phyloP scores from a whole-genome alignment of 164 flowering plant genomes.

The Buxus sempervirens region DNA sequence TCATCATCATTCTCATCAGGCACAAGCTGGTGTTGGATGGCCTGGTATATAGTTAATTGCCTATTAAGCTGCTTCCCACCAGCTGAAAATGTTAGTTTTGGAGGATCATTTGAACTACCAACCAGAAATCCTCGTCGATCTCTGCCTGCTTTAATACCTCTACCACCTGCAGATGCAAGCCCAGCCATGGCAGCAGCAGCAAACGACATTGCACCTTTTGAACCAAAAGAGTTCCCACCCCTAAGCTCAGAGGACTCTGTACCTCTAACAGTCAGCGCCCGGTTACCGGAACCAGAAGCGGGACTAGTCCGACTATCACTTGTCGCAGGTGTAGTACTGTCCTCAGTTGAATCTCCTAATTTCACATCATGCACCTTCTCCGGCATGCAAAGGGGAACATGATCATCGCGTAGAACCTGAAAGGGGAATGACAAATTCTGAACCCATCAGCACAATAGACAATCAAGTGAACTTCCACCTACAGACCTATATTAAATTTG shows the following conservation, averaged over 20 bases:
- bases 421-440: not conserved
- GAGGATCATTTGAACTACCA: constrained; percentile 66
- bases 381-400: constrained; percentile 70
- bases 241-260: constrained; percentile 58
- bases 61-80: constrained; percentile 90
- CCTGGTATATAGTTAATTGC: constrained; percentile 88
- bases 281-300: constrained; percentile 69
- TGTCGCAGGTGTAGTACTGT: constrained; percentile 43
- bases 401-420: constrained; percentile 78
- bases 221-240: constrained; percentile 56
- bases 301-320: constrained; percentile 57
- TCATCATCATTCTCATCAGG: constrained; percentile 87
- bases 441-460: not conserved
- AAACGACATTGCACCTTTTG: constrained; percentile 92
- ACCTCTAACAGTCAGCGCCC: constrained; percentile 46
- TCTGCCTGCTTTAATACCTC: constrained; percentile 76
- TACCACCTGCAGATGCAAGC: constrained; percentile 68
- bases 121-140: constrained; percentile 71
- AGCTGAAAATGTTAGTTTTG: constrained; percentile 67
- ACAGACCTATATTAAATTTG: no score
- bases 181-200: constrained; percentile 99
- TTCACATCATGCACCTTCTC: constrained; percentile 94
- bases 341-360: constrained; percentile 79
- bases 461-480: not conserved
- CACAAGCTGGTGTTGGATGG: constrained; percentile 87